phyloP scores from a whole-genome alignment of 1,284 basidiomycete species.

The Ganoderma sp. region DNA sequence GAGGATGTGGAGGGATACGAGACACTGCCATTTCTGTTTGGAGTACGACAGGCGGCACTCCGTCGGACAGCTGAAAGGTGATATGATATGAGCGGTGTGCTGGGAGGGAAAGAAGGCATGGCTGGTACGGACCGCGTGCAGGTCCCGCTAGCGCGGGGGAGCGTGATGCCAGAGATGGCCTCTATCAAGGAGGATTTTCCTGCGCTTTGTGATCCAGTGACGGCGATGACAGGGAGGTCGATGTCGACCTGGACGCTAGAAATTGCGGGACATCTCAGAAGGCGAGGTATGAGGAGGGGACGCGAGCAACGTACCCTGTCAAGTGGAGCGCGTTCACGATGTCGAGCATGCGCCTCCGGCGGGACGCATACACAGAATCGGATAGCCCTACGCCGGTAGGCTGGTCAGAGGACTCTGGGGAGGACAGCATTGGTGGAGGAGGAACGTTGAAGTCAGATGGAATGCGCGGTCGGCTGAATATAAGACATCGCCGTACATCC shows the following conservation, averaged over 20 bases:
- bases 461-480: not conserved
- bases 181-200: slow-evolving; percentile 81
- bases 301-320: slow-evolving; percentile 52
- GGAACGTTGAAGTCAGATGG: not conserved
- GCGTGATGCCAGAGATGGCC: slow-evolving; percentile 70
- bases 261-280: not conserved
- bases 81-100: not conserved
- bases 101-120: not conserved
- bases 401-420: not conserved
- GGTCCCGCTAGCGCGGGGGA: slow-evolving; percentile 67
- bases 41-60: slow-evolving; percentile 66
- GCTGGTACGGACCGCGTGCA: slow-evolving; percentile 60
- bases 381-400: slow-evolving; percentile 47
- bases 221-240: slow-evolving; percentile 72
- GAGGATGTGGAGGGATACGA: slow-evolving; percentile 54
- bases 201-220: slow-evolving; percentile 50
- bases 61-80: slow-evolving; percentile 61
- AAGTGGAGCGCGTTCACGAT: slow-evolving; percentile 58
- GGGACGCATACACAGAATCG: slow-evolving; percentile 44
- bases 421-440: not conserved
- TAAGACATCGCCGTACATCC: not conserved
- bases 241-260: slow-evolving; percentile 66
- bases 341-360: slow-evolving; percentile 53
- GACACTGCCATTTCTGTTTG: slow-evolving; percentile 60
- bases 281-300: slow-evolving; percentile 3